Conservation (phyloP, 31 red algal species). For the Asparagopsis taxiformis region DNA sequence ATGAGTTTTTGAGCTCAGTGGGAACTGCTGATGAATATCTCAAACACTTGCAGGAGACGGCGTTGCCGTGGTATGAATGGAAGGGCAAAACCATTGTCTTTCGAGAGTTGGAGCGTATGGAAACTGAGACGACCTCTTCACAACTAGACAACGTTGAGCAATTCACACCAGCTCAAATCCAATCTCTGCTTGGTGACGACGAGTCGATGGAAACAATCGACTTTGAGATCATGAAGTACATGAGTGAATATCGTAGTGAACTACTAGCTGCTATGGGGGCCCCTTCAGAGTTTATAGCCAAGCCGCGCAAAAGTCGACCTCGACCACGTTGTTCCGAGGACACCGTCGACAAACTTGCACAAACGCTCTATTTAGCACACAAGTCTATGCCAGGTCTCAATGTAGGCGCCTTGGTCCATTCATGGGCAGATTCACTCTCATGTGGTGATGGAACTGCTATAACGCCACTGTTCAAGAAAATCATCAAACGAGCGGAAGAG, state of each 20-base stretch:
- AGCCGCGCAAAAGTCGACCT: neutral
- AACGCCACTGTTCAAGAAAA: conserved; percentile 18
- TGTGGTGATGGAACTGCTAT: conserved; percentile 14
- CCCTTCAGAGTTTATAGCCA: neutral
- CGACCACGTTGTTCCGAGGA: conserved; percentile 23
- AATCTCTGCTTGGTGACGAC: too few relatives aligned
- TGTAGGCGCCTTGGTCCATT: conserved; percentile 37
- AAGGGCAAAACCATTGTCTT: conserved; percentile 33
- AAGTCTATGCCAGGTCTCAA: conserved; percentile 43
- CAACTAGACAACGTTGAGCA: too few relatives aligned
- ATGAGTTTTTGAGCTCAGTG: conserved; percentile 51
- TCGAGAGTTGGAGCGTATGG: conserved; percentile 19
- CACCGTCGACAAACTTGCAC: conserved; percentile 37
- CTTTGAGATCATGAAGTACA: too few relatives aligned
- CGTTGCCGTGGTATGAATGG: conserved; percentile 62
- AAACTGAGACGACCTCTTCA: too few relatives aligned
- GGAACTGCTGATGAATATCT: conserved; percentile 44
- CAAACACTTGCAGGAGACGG: conserved; percentile 16
- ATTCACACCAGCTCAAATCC: too few relatives aligned
- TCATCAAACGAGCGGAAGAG: conserved; percentile 26
- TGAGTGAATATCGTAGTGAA: too few relatives aligned
- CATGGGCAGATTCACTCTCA: conserved; percentile 41
- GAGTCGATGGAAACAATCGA: too few relatives aligned
- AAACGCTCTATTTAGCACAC: conserved; percentile 13
- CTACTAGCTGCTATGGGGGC: conserved; percentile 22